phyloP scores from a whole-genome alignment of 345 rosid species.

The Syzygium grande region DNA sequence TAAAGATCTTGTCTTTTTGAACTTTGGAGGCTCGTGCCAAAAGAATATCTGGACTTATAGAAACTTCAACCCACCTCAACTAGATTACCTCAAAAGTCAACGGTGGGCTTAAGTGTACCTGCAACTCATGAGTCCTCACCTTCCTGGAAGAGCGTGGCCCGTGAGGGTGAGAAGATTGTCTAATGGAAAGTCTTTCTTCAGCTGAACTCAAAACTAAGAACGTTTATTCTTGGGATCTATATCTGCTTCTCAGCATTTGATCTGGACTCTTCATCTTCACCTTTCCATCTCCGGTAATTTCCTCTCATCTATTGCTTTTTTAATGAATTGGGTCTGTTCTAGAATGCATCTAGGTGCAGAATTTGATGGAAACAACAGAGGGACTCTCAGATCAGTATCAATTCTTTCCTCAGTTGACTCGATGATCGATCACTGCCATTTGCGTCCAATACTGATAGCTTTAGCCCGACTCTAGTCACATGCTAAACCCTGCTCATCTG shows the following conservation, averaged over 20 bases:
- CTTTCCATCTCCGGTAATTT: neutral
- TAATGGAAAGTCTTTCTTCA: fast-evolving
- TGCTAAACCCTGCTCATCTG: neutral
- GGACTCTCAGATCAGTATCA: neutral
- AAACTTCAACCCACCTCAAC: neutral
- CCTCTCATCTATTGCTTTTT: neutral
- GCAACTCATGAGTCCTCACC: neutral
- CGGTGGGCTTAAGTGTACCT: fast-evolving
- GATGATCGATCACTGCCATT: neutral
- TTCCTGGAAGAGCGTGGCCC: neutral
- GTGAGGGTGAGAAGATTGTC: neutral
- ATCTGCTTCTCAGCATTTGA: neutral
- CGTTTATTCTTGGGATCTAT: neutral
- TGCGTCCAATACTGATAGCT: neutral
- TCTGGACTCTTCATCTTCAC: neutral
- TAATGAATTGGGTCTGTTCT: too few species aligned
- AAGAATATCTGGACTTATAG: neutral
- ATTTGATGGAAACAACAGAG: neutral
- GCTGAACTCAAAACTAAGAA: neutral
- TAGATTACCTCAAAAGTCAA: neutral
- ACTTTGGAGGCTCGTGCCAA: too few species aligned
- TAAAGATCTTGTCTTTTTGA: too few species aligned
- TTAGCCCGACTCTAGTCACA: neutral
- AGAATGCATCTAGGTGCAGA: too few species aligned
- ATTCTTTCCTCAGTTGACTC: neutral